Conservation (phyloP, 2,329 filamentous ascomycete species). For the Aulographum hederae region DNA sequence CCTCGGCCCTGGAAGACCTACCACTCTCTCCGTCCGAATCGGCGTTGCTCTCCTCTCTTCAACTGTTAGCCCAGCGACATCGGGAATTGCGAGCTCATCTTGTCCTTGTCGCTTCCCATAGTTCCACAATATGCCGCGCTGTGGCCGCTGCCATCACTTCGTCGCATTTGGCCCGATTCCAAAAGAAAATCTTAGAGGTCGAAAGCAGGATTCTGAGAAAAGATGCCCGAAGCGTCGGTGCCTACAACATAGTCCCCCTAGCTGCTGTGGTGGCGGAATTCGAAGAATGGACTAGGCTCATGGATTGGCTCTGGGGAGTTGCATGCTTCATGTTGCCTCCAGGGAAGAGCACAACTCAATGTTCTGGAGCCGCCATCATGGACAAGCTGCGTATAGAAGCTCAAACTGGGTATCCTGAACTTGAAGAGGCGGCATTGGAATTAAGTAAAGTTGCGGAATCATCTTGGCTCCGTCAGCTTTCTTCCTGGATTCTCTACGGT, state of each 20-base stretch:
- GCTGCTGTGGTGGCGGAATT: conserved; percentile 74
- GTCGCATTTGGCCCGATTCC: conserved; percentile 62
- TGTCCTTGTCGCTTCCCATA: conserved; percentile 59
- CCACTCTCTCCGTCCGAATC: conserved; percentile 58
- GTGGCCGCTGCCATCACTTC: conserved; percentile 63
- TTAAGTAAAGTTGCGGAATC: conserved; percentile 66
- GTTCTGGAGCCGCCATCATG: conserved; percentile 57
- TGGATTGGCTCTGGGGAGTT: conserved; percentile 74
- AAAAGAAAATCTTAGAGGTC: conserved; percentile 67
- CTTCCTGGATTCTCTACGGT: conserved; percentile 82
- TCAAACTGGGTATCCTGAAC: conserved; percentile 75
- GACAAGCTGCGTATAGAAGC: conserved; percentile 57
- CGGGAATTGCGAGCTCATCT: conserved; percentile 48
- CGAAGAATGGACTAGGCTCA: conserved; percentile 62
- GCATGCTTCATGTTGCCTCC: conserved; percentile 46
- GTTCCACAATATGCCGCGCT: conserved; percentile 70
- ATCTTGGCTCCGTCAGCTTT: conserved; percentile 80
- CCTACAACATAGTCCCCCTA: conserved; percentile 82
- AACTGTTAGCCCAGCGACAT: conserved; percentile 63
- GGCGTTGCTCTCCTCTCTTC: conserved; percentile 60
- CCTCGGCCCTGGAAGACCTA: conserved; percentile 51
- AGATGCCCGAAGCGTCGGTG: conserved; percentile 68
- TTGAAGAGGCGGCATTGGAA: conserved; percentile 57
- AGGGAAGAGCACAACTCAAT: conserved; percentile 13
- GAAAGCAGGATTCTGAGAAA: conserved; percentile 59